Evolutionary conservation across 1,284 basidiomycete species (phyloP).

Genomic region (Microstroma glucosiphilum): DNA sequence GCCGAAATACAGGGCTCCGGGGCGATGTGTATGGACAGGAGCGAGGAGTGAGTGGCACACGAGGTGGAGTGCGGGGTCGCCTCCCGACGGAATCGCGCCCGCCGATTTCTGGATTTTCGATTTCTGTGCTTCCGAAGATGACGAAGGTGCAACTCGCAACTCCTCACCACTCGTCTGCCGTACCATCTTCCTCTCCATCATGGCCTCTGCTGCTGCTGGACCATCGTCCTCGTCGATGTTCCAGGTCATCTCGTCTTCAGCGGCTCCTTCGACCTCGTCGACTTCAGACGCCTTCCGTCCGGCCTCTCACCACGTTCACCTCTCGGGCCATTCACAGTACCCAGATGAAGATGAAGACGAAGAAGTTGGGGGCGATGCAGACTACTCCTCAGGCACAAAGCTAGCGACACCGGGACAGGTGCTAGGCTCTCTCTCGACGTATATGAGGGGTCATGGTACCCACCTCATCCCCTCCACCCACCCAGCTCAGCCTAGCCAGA

Average conservation of each 20-base stretch:
- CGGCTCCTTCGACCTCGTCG: background rate
- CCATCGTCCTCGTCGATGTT: background rate
- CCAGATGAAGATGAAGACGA: conserved; percentile 10
- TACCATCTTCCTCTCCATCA: too few relatives aligned
- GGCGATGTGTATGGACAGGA: too few relatives aligned
- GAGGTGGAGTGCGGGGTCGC: too few relatives aligned
- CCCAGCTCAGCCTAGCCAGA: conserved; percentile 9
- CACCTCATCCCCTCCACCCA: conserved; percentile 22
- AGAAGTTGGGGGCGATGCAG: conserved; percentile 25
- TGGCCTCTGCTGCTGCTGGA: too few relatives aligned
- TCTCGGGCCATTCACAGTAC: conserved; percentile 7
- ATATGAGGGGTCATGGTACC: conserved; percentile 49
- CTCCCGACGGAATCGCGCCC: too few relatives aligned
- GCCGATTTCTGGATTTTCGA: too few relatives aligned
- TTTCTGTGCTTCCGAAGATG: too few relatives aligned
- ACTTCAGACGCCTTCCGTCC: background rate
- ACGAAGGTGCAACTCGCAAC: too few relatives aligned
- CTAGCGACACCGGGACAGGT: conserved; percentile 39
- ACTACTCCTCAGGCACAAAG: conserved; percentile 11
- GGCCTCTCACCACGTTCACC: conserved; percentile 4
- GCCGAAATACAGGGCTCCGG: too few relatives aligned
- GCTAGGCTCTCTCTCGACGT: conserved; percentile 40
- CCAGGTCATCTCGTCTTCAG: background rate
- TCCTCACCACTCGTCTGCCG: too few relatives aligned
- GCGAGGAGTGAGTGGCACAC: too few relatives aligned